Percentiles rank a stretch among this genome's conserved stretches.
Conservation (phyloP, 1,284 basidiomycete species). For the Ceratobasidium sp. region DNA sequence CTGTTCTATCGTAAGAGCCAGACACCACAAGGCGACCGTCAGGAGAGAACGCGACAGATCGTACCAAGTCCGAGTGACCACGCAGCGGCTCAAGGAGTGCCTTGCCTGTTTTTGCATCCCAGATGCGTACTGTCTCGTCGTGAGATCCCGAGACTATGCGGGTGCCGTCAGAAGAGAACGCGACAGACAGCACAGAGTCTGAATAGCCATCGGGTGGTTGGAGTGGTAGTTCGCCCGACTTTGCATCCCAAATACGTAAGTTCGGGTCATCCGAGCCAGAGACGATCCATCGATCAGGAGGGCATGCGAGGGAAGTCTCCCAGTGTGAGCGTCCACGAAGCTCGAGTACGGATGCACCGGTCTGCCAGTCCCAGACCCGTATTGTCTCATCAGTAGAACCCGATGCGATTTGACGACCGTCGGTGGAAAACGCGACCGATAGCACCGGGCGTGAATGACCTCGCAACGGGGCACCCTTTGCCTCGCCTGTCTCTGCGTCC, state of each 20-base stretch:
- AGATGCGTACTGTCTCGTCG: neutral
- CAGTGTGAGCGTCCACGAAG: neutral
- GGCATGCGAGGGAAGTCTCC: slow-evolving; percentile 13
- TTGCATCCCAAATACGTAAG: slow-evolving; percentile 17
- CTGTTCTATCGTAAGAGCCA: slow-evolving; percentile 27
- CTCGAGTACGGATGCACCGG: neutral
- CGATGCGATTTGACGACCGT: slow-evolving; percentile 14
- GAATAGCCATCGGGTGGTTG: neutral
- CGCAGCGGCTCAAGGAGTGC: neutral
- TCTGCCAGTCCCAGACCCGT: slow-evolving; percentile 26
- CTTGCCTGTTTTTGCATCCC: neutral
- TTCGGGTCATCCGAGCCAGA: slow-evolving; percentile 19
- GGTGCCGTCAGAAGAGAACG: neutral
- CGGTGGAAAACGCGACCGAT: slow-evolving; percentile 7
- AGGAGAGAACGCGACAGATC: slow-evolving; percentile 57
- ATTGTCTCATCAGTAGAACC: slow-evolving; percentile 8
- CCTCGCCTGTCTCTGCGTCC: slow-evolving; percentile 17
- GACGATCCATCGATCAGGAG: slow-evolving; percentile 7
- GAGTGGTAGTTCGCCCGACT: neutral
- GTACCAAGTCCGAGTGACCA: neutral
- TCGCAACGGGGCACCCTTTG: neutral
- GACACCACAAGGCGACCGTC: slow-evolving; percentile 29
- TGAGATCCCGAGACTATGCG: slow-evolving; percentile 14
- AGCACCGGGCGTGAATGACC: slow-evolving; percentile 3
- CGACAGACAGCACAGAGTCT: neutral